A percentile compares a stretch with the other conserved stretches of the same genome.
phyloP scores from a whole-genome alignment of 2,329 filamentous ascomycete species.

The Colletotrichum paranaense region DNA sequence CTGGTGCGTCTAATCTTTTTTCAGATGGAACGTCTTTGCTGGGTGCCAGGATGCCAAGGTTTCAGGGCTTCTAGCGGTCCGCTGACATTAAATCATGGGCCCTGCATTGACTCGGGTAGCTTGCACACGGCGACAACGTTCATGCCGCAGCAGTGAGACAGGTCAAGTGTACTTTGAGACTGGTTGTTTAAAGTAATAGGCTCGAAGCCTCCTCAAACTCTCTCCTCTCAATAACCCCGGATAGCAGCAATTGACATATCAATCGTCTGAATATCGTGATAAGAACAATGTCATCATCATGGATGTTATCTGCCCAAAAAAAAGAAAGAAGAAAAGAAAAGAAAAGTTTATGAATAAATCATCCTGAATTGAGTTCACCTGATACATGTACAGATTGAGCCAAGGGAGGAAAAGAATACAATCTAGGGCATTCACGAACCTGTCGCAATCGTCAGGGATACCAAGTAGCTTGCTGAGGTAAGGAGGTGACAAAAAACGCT shows the following conservation, averaged over 20 bases:
- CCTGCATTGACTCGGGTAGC: constrained; percentile 14
- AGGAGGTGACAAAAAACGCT: constrained; percentile 17
- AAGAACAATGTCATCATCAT: constrained; percentile 12
- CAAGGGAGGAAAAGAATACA: constrained; percentile 8
- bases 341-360: background rate
- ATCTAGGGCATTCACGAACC: background rate
- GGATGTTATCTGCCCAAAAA: constrained; percentile 12
- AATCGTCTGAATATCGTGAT: constrained; percentile 19
- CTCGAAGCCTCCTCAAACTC: constrained; percentile 1
- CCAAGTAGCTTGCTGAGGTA: constrained; percentile 9
- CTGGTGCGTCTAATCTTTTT: constrained; percentile 19
- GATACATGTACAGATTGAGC: background rate
- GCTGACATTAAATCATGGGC: constrained; percentile 13
- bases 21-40: constrained; percentile 23
- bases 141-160: background rate
- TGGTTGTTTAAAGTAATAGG: background rate
- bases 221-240: background rate
- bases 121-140: constrained; percentile 9
- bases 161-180: constrained; percentile 9
- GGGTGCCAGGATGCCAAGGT: constrained; percentile 10
- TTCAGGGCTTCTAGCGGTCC: background rate
- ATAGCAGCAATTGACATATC: background rate
- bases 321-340: background rate
- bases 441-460: constrained; percentile 3
- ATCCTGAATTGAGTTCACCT: background rate